Percentiles rank a stretch among this genome's conserved stretches.
phyloP scores from a whole-genome alignment of 176 grass and related monocot genomes.

The Cenchrus purpureus region DNA sequence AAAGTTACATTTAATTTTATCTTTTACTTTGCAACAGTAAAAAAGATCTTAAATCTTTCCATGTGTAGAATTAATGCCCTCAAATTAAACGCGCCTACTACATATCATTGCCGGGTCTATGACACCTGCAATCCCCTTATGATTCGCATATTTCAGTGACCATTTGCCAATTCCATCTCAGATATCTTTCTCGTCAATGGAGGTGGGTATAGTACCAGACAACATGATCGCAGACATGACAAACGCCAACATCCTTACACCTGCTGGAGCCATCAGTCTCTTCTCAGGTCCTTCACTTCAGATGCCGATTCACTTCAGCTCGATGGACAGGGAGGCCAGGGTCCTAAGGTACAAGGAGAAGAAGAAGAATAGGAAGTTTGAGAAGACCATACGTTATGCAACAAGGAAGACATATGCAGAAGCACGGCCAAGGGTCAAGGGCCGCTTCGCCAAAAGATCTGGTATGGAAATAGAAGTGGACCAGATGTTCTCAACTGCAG shows the following conservation, averaged over 20 bases:
- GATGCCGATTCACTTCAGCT: conserved; percentile 41
- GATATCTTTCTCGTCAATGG: conserved; percentile 85
- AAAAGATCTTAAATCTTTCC: neutral
- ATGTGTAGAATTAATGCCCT: neutral
- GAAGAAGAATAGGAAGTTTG: conserved; percentile 73
- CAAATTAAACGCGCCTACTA: conserved; percentile 36
- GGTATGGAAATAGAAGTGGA: conserved; percentile 61
- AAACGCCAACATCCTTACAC: conserved; percentile 39
- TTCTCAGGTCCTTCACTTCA: conserved; percentile 48
- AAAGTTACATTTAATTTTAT: neutral
- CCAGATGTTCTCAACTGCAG: conserved; percentile 59
- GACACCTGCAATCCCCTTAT: conserved; percentile 47
- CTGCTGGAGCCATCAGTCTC: conserved; percentile 39
- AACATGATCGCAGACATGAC: conserved; percentile 51
- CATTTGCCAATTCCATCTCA: conserved; percentile 63
- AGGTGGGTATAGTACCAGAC: conserved; percentile 69
- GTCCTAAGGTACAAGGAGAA: conserved; percentile 86
- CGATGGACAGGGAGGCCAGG: conserved; percentile 71
- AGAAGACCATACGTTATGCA: conserved; percentile 77
- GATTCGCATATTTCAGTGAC: conserved; percentile 59
- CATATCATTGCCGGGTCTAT: conserved; percentile 34
- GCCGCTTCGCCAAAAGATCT: conserved; percentile 59
- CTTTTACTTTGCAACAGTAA: neutral
- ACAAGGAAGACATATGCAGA: conserved; percentile 66
- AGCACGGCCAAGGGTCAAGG: conserved; percentile 65